Evolutionary conservation across 2,329 filamentous ascomycete species (phyloP).

Genomic region (Penicillium sp.): DNA sequence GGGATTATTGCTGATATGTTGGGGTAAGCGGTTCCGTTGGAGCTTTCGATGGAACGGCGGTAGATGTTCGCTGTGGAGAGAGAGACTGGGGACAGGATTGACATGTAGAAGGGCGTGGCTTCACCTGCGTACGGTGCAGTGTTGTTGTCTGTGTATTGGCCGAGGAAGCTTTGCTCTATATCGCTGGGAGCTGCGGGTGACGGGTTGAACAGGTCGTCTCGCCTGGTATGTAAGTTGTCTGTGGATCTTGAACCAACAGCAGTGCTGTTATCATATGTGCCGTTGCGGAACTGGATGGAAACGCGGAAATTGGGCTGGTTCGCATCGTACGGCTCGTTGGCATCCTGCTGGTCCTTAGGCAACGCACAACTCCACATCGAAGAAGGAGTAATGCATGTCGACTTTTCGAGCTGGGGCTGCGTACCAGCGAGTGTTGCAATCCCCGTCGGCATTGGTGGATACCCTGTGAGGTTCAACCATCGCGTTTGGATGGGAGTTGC

Average conservation of each 20-base stretch:
- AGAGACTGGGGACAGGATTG: conserved; percentile 54
- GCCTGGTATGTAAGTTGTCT: conserved; percentile 23
- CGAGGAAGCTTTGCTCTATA: conserved; percentile 75
- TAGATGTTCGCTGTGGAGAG: conserved; percentile 41
- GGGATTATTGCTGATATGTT: conserved; percentile 61
- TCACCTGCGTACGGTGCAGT: conserved; percentile 74
- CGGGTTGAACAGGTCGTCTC: conserved; percentile 41
- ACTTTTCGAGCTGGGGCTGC: conserved; percentile 62
- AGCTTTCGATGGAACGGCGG: conserved; percentile 33
- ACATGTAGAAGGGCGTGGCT: conserved; percentile 84
- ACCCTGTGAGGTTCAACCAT: conserved; percentile 84
- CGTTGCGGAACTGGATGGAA: conserved; percentile 65
- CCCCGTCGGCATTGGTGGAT: conserved; percentile 82
- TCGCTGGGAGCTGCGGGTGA: conserved; percentile 51
- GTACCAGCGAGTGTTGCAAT: conserved; percentile 75
- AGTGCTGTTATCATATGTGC: conserved; percentile 61
- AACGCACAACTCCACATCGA: conserved; percentile 84
- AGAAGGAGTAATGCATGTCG: conserved; percentile 68
- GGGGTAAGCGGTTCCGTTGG: conserved; percentile 33
- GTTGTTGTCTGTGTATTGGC: conserved; percentile 79
- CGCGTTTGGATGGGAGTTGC: conserved; percentile 49
- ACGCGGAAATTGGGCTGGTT: conserved; percentile 77
- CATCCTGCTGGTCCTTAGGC: conserved; percentile 71
- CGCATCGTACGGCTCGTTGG: conserved; percentile 61
- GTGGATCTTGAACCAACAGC: conserved; percentile 48